A percentile compares a stretch with the other conserved stretches of the same genome.
Conservation (phyloP, 1,139 yeast species). For the Yamadazyma buinensis region DNA sequence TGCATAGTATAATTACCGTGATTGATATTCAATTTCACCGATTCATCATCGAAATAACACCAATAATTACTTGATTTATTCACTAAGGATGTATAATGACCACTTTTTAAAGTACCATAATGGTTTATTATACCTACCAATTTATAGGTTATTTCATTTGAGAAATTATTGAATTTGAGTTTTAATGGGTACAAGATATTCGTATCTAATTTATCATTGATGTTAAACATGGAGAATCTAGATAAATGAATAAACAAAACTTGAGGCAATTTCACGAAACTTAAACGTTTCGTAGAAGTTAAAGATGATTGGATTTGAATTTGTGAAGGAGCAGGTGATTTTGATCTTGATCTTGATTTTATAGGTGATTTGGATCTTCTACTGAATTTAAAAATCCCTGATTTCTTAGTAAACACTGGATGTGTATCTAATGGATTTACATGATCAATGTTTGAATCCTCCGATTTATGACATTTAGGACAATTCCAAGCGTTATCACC, state of each 20-base stretch:
- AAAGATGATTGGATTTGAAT: background rate
- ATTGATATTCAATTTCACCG: conserved; percentile 43
- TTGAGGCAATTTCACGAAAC: conserved; percentile 62
- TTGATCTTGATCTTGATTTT: conserved; percentile 19
- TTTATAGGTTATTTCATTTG: conserved; percentile 43
- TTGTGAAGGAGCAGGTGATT: conserved; percentile 7
- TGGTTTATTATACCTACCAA: conserved; percentile 66
- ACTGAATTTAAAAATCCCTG: conserved; percentile 35
- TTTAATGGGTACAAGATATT: conserved; percentile 50
- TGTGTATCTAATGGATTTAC: conserved; percentile 27
- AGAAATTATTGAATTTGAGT: conserved; percentile 41
- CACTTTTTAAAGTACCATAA: conserved; percentile 65
- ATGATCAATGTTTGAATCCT: conserved; percentile 9
- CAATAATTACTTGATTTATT: conserved; percentile 52
- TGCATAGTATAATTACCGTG: conserved; percentile 46
- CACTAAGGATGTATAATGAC: conserved; percentile 70
- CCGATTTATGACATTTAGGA: conserved; percentile 53
- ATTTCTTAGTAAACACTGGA: conserved; percentile 34
- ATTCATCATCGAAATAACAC: conserved; percentile 75
- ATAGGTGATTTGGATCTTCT: conserved; percentile 34
- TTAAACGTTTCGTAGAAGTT: conserved; percentile 50
- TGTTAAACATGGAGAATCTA: conserved; percentile 51
- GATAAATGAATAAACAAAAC: conserved; percentile 64
- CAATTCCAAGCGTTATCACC: conserved; percentile 82
- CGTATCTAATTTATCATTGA: conserved; percentile 54